Base-by-base conservation (phyloP, 108 stramenopile genomes). In the Skeletonema grethae region DNA sequence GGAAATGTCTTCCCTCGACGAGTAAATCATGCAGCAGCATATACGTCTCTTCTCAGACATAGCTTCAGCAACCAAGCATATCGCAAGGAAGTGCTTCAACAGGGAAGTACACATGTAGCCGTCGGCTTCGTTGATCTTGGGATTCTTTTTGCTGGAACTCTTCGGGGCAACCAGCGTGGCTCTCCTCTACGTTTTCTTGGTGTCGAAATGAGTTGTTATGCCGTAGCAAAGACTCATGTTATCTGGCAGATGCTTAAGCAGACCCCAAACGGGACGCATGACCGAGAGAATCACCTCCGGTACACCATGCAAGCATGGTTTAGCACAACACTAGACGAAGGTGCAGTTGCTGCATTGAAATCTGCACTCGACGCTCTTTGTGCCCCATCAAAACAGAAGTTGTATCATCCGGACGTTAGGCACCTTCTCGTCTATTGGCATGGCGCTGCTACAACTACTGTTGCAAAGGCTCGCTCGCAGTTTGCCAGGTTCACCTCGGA, bases 111-210 rank as follows among this genome's bases (percentile, higher is more conserved):
- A n/a, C 77, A 79, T 57, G 72, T 79, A 8, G 77, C 77, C 24
- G 65, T 79, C 45, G 77, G 77, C 20, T 79, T 79, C 22, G 77
- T 79, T 20, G 77, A 79, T 38, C 72, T 79, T 4, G 77, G 77
- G 4, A 48, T 79, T 32, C 65, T 79, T 2, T 18, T 79, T 8
- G 65, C 55, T 43, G 22, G 41, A 12, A 29, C n/a, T 20, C 25
- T 78, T 0, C 70, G 36, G 1, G 16, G 64, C 12, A 29, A 30
- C 11, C 34, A 48, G 8, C n/a, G 16, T 8, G 72, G n/a, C 25
- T 1, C 35, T 8, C 73, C 72, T 12, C 50, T 79, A 25, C 66
- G 57, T 20, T 79, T 67, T 67, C 29, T 73, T 10, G 77, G 77
- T 31, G 30, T 79, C n/a, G 77, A 79, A 8, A 20, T 58, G 41